Evolutionary conservation across 805 yeast species (phyloP).

Genomic region (Candida insectorum): DNA sequence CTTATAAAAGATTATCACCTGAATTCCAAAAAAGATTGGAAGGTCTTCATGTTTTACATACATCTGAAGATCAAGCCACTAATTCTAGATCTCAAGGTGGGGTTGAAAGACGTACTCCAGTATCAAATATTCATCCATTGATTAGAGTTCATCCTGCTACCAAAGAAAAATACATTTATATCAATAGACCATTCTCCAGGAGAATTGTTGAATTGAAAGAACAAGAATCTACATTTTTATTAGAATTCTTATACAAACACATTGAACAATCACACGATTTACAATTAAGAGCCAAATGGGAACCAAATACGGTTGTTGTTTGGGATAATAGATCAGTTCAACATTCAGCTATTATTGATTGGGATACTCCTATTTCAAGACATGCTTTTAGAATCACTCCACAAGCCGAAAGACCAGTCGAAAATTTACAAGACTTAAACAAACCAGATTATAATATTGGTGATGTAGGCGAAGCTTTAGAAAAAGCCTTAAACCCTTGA

Average conservation of each 20-base stretch:
- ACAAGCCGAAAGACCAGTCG: slow-evolving; percentile 38
- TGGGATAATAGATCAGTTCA: slow-evolving; percentile 35
- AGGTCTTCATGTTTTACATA: slow-evolving; percentile 33
- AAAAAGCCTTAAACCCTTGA: slow-evolving; percentile 7
- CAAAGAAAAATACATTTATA: slow-evolving; percentile 25
- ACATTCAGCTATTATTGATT: slow-evolving; percentile 35
- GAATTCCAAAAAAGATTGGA: slow-evolving; percentile 27
- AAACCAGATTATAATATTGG: slow-evolving; percentile 22
- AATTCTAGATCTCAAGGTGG: slow-evolving; percentile 29
- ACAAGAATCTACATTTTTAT: slow-evolving; percentile 30
- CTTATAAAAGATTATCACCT: slow-evolving; percentile 35
- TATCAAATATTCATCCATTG: slow-evolving; percentile 33
- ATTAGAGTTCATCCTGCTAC: slow-evolving; percentile 35
- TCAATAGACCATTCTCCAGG: slow-evolving; percentile 33
- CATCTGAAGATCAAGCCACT: slow-evolving; percentile 29
- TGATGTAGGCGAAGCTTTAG: slow-evolving; percentile 27
- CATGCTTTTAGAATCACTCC: slow-evolving; percentile 36
- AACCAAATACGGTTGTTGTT: slow-evolving; percentile 32
- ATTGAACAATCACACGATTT: slow-evolving; percentile 32
- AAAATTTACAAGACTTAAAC: slow-evolving; percentile 27
- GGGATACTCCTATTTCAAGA: slow-evolving; percentile 32
- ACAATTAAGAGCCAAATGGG: slow-evolving; percentile 36
- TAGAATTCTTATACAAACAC: slow-evolving; percentile 29
- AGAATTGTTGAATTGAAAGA: slow-evolving; percentile 32
- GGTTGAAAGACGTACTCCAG: slow-evolving; percentile 29